Evolutionary conservation across 1,139 yeast genomes (phyloP).

Genomic region (Zygotorulaspora mrakii): DNA sequence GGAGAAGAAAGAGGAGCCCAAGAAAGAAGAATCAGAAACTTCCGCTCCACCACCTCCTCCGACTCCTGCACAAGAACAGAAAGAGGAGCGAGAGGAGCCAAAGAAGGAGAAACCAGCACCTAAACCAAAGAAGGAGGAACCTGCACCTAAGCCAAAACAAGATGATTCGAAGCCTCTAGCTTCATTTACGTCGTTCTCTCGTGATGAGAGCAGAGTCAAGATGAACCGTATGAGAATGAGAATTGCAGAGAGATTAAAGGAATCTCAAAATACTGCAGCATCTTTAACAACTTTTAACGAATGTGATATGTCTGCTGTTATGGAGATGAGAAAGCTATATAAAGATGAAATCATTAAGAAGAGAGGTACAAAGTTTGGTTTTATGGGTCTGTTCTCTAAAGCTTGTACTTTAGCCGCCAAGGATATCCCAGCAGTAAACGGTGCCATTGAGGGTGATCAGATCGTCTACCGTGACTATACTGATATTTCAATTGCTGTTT

Average conservation of each 20-base stretch:
- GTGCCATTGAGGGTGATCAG: slow-evolving; percentile 91
- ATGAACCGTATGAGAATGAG: slow-evolving; percentile 99
- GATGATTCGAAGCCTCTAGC: slow-evolving; percentile 39
- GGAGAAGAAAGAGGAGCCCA: slow-evolving; percentile 37
- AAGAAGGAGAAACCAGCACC: slow-evolving; percentile 24
- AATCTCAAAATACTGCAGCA: slow-evolving; percentile 98
- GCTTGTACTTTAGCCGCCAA: slow-evolving; percentile 92
- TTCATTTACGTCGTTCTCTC: slow-evolving; percentile 62
- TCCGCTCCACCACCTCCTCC: slow-evolving; percentile 23
- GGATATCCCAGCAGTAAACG: slow-evolving; percentile 93
- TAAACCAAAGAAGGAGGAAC: slow-evolving; percentile 35
- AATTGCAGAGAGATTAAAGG: slow-evolving; percentile 98
- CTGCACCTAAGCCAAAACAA: slow-evolving; percentile 32
- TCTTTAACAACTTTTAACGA: slow-evolving; percentile 97
- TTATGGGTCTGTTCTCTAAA: slow-evolving; percentile 98
- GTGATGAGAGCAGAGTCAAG: slow-evolving; percentile 89
- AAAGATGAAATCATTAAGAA: slow-evolving; percentile 94
- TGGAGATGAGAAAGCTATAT: slow-evolving; percentile 94
- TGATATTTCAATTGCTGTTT: slow-evolving; percentile 95
- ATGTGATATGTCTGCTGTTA: slow-evolving; percentile 89
- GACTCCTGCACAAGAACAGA: slow-evolving; percentile 14
- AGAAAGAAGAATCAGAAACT: slow-evolving; percentile 30
- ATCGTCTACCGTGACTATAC: slow-evolving; percentile 94
- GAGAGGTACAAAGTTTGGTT: slow-evolving; percentile 93
- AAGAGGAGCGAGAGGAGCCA: slow-evolving; percentile 20